These are phyloP conservation scores for Musa balbisiana DNA, from an alignment of 202 grass and related monocot genomes.

Conservation along the genomic window DNA sequence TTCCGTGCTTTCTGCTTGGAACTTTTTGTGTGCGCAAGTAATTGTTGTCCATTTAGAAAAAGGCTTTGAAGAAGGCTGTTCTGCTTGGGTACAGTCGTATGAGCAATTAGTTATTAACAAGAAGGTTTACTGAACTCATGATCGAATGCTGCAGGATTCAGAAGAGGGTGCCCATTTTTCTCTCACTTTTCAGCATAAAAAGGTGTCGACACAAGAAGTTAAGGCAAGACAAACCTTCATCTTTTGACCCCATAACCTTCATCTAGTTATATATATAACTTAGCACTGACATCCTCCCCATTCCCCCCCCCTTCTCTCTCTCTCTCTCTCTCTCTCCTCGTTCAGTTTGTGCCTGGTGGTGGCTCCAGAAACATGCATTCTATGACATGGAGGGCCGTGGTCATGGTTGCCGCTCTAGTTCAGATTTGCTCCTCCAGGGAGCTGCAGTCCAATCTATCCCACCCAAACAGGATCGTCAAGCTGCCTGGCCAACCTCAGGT, in stretches of 20 bases:
- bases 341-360: background rate
- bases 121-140: background rate
- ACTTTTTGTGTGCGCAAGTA: background rate
- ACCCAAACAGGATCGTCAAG: slow-evolving; percentile 43
- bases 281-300: too few species aligned
- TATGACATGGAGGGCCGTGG: slow-evolving; percentile 12
- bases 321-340: background rate
- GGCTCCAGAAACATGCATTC: slow-evolving; percentile 10
- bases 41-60: too few species aligned
- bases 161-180: background rate
- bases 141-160: too few species aligned
- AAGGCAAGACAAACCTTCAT: background rate
- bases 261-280: too few species aligned
- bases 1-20: background rate
- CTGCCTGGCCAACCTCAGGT: slow-evolving; percentile 83
- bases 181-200: background rate
- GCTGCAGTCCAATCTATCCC: slow-evolving; percentile 10
- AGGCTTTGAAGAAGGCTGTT: background rate
- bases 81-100: background rate
- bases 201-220: background rate
- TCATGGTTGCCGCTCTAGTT: slow-evolving; percentile 8
- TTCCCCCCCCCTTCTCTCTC: too few species aligned
- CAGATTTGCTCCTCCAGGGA: slow-evolving; percentile 11
- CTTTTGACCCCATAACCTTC: background rate
- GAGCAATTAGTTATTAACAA: background rate